phyloP scores from a whole-genome alignment of 257 asterid species.

The Petrea volubilis region DNA sequence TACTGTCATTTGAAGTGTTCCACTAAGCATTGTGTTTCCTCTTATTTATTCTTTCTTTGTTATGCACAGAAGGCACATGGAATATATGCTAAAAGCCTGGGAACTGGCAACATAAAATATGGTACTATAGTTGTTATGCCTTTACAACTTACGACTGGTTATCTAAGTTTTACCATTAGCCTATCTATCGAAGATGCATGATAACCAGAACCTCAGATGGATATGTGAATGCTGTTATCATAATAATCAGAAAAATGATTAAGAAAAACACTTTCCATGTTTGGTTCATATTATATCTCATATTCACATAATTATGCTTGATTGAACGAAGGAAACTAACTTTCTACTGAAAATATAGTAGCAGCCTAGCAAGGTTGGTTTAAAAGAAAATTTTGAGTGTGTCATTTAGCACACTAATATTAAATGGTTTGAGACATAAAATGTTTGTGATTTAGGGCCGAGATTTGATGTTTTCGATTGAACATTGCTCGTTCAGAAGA shows the following conservation, averaged over 20 bases:
- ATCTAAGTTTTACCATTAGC: neutral
- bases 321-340: neutral
- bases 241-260: neutral
- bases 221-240: neutral
- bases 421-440: no score
- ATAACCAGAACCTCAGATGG: neutral
- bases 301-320: neutral
- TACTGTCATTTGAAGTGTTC: constrained; percentile 15
- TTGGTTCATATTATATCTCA: constrained; percentile 17
- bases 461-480: no score
- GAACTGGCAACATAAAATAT: constrained; percentile 23
- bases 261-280: neutral
- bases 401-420: neutral
- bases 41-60: constrained; percentile 23
- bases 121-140: constrained; percentile 29
- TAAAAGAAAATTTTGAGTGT: neutral
- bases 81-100: constrained; percentile 36
- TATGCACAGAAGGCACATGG: constrained; percentile 40
- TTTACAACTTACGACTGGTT: constrained; percentile 18
- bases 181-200: constrained; percentile 15
- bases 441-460: neutral
- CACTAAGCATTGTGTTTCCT: constrained; percentile 23
- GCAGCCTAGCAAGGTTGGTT: neutral
- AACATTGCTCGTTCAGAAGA: no score
- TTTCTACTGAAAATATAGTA: neutral